Conservation (phyloP, 2,329 filamentous ascomycete species). For the Cladophialophora exuberans region DNA sequence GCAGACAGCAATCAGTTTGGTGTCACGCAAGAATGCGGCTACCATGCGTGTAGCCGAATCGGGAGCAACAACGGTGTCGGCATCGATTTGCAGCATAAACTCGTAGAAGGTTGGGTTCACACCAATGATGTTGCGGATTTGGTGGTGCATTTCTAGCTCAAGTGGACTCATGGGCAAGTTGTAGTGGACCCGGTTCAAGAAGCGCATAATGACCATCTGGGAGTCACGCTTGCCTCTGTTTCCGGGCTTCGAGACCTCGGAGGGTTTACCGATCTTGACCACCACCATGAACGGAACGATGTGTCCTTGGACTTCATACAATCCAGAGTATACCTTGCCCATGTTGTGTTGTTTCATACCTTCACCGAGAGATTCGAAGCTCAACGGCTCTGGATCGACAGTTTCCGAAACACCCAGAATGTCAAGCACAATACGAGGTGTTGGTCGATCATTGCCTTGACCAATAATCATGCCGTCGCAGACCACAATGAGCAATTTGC, state of each 20-base stretch:
- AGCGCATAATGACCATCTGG: slow-evolving; percentile 97
- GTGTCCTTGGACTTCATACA: slow-evolving; percentile 97
- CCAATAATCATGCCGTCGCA: slow-evolving; percentile 99
- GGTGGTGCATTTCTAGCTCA: slow-evolving; percentile 97
- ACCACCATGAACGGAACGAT: slow-evolving; percentile 97
- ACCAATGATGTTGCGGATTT: slow-evolving; percentile 97
- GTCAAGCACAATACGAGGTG: slow-evolving; percentile 92
- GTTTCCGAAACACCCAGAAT: slow-evolving; percentile 94
- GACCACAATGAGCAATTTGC: slow-evolving; percentile 87
- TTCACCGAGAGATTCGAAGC: slow-evolving; percentile 94
- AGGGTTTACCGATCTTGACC: slow-evolving; percentile 89
- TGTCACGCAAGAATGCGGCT: slow-evolving; percentile 86
- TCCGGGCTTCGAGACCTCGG: slow-evolving; percentile 75
- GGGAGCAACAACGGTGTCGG: slow-evolving; percentile 88
- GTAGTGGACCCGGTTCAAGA: slow-evolving; percentile 98
- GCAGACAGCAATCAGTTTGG: slow-evolving; percentile 88
- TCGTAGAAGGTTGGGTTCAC: slow-evolving; percentile 99
- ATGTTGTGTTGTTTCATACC: slow-evolving; percentile 98
- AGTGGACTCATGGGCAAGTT: slow-evolving; percentile 94
- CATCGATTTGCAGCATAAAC: slow-evolving; percentile 94
- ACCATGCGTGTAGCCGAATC: slow-evolving; percentile 94
- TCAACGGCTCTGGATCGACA: slow-evolving; percentile 91
- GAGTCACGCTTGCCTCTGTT: slow-evolving; percentile 99
- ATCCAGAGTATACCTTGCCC: slow-evolving; percentile 96
- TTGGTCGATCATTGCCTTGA: slow-evolving; percentile 94